Conservation (phyloP, 306 rosid genomes). For the Bauhinia variegata region DNA sequence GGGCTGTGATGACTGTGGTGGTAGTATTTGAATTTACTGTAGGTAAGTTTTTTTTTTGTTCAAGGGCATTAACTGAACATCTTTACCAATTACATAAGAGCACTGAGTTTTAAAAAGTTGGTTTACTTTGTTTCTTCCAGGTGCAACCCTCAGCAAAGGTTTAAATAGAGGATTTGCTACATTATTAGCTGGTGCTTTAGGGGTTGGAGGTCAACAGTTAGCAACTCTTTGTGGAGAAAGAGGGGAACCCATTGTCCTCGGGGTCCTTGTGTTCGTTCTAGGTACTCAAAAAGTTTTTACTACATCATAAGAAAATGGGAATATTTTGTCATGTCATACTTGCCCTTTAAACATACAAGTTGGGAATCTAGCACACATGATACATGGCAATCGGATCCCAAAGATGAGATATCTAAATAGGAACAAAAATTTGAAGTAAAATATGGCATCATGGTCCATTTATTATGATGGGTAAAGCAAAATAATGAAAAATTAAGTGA, state of each 20-base stretch:
- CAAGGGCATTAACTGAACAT: not conserved
- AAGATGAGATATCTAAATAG: too few relatives aligned
- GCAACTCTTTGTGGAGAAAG: conserved; percentile 63
- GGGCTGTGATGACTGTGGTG: conserved; percentile 92
- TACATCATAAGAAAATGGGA: too few relatives aligned
- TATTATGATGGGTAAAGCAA: too few relatives aligned
- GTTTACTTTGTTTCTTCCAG: conserved; percentile 41
- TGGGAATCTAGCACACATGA: too few relatives aligned
- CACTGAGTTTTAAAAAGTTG: too few relatives aligned
- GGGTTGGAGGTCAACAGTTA: conserved; percentile 74
- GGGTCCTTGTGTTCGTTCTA: conserved; percentile 72
- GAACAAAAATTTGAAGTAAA: not conserved
- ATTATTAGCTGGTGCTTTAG: conserved; percentile 75
- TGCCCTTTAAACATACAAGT: too few relatives aligned
- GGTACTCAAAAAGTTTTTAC: conserved; percentile 42
- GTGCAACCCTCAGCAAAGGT: conserved; percentile 80
- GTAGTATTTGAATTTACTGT: conserved; percentile 86
- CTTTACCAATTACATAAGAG: conserved; percentile 55
- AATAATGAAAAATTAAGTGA: too few relatives aligned
- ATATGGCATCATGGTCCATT: not conserved
- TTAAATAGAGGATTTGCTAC: conserved; percentile 87
- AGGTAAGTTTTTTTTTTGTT: conserved; percentile 48
- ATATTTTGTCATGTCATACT: too few relatives aligned
- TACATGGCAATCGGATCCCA: too few relatives aligned
- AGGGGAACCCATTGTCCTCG: conserved; percentile 73